phyloP scores from a whole-genome alignment of 345 rosid genomes.

The Adansonia digitata region DNA sequence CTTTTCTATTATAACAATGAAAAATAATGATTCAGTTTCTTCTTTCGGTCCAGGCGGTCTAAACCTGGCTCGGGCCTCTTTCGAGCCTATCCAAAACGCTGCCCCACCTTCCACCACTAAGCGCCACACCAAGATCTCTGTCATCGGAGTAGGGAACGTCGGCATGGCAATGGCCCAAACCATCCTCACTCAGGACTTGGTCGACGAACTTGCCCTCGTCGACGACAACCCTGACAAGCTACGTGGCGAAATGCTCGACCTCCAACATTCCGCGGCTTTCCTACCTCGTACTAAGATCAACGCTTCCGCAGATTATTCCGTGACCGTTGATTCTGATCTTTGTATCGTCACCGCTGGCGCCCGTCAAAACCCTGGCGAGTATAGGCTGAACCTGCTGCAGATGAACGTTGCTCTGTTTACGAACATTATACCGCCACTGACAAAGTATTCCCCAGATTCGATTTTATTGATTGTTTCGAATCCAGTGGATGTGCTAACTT shows the following conservation, averaged over 20 bases:
- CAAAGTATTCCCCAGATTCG: constrained; percentile 60
- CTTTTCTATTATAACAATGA: constrained; percentile 28
- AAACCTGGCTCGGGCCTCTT: constrained; percentile 55
- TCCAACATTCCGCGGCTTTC: constrained; percentile 98
- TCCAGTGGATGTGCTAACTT: constrained; percentile 81
- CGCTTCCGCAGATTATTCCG: constrained; percentile 62
- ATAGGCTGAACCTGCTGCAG: constrained; percentile 73
- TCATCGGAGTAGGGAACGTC: constrained; percentile 83
- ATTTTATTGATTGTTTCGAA: constrained; percentile 76
- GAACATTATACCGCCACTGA: constrained; percentile 67
- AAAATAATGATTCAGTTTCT: constrained; percentile 45
- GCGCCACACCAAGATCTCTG: constrained; percentile 66
- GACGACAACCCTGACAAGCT: constrained; percentile 63
- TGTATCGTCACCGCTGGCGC: constrained; percentile 91
- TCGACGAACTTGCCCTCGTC: constrained; percentile 22
- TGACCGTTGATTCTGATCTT: constrained; percentile 74
- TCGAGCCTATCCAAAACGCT: constrained; percentile 53
- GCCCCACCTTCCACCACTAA: constrained; percentile 51
- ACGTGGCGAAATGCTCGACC: constrained; percentile 97
- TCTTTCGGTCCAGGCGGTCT: constrained; percentile 66
- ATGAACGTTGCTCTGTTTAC: constrained; percentile 68
- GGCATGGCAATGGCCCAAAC: constrained; percentile 99
- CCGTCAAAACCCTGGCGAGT: constrained; percentile 74
- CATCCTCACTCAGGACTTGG: constrained; percentile 37
- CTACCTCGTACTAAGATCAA: constrained; percentile 79